Evolutionary conservation across 768 basidiomycete genomes (phyloP), one percentile per base, ranked within the genome.

Genomic region (Leccinum truebloodii): DNA sequence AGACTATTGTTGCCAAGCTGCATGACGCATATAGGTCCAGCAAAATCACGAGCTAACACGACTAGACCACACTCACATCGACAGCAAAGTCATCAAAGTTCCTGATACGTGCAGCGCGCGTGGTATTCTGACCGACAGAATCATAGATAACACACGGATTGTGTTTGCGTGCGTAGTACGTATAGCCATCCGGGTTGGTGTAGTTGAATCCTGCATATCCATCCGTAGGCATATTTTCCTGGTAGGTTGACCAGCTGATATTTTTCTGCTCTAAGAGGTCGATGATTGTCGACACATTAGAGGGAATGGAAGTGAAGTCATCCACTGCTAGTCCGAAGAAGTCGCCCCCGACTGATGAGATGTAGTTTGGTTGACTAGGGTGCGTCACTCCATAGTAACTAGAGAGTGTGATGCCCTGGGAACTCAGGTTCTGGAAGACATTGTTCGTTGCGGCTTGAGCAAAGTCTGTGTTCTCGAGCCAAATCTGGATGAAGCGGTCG

Each of bases 401-500:
- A 48, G 61, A 70, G 18, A 84, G 70, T 6, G 76, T 62, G 58
- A 88, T 74, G 7, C 86, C 86, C 66, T 86, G 75, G 52, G 76
- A 63, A 16, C 80, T 78, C 59, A 88, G 70, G 51, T 71, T 69
- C 44, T 63, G 62, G 50, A 81, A 76, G 16, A 69, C 69, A 16
- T 72, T 54, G 63, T 62, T 58, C 16, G 65, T 60, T 7, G 48
- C 67, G 58, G 71, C 76, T 57, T 65, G 66, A 9, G 63, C 68
- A 60, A 75, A 88, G 65, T 87, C 80, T 16, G 83, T 86, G 70
- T 87, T 88, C 68, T 87, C 86, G 39, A 88, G 74, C 83, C 83
- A 87, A 58, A 87, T 84, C 65, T 80, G 68, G 61, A 80, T 77
- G 73, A 85, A 78, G 6, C 82, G 75, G 61, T 82, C 76, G 60